phyloP scores from a whole-genome alignment of 441 rosid genomes.

The Arabidopsis hybrid region DNA sequence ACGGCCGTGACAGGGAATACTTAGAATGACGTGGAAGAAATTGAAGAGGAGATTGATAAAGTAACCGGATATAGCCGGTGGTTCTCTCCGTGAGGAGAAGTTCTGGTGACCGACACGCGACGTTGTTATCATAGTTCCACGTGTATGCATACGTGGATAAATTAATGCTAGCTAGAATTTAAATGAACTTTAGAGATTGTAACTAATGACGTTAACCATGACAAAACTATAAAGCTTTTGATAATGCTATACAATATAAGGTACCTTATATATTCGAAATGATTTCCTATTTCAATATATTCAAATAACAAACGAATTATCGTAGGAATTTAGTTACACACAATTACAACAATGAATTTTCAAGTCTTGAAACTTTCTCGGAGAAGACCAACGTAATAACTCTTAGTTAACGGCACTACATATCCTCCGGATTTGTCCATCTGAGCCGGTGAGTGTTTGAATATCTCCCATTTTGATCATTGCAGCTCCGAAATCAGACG shows the following conservation, averaged over 20 bases:
- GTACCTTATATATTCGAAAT: no score
- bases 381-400: not conserved
- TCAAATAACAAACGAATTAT: slow-evolving; percentile 16
- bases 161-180: slow-evolving; percentile 20
- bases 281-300: not conserved
- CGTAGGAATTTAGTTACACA: slow-evolving; percentile 26
- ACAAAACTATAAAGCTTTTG: no score
- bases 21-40: slow-evolving; percentile 32
- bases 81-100: not conserved
- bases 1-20: slow-evolving; percentile 25
- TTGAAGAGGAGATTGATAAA: not conserved
- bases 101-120: slow-evolving; percentile 35
- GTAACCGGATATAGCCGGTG: slow-evolving; percentile 30
- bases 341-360: slow-evolving; percentile 28
- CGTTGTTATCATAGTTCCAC: not conserved
- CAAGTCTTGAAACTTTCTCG: not conserved
- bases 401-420: slow-evolving; percentile 52
- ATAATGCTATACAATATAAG: no score
- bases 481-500: slow-evolving; percentile 58
- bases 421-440: slow-evolving; percentile 51
- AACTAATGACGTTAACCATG: not conserved
- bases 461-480: slow-evolving; percentile 75
- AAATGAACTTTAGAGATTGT: not conserved
- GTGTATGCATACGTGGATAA: slow-evolving; percentile 23
- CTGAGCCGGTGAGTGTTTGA: slow-evolving; percentile 48